A percentile compares a stretch with the other conserved stretches of the same genome.
These are phyloP conservation scores for Hawksworthiomyces lignivorus DNA, from an alignment of 2,329 filamentous ascomycete genomes.

Conservation along the genomic window DNA sequence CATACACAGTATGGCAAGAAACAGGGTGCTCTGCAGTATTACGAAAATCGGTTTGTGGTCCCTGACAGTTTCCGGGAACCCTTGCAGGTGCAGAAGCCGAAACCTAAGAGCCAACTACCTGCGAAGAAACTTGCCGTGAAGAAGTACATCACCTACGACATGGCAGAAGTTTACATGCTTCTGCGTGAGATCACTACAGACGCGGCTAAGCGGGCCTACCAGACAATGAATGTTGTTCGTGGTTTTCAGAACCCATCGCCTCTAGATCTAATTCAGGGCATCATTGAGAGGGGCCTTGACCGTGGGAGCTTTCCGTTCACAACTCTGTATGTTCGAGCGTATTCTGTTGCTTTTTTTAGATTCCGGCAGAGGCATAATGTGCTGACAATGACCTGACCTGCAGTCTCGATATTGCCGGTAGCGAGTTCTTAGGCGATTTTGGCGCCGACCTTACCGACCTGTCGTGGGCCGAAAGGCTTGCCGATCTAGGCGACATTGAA, in stretches of 20 bases:
- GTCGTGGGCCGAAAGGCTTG: constrained; percentile 7
- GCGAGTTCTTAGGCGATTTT: constrained; percentile 3
- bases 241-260: constrained; percentile 1
- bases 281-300: constrained; percentile 3
- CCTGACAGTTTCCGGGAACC: constrained; percentile 33
- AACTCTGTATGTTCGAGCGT: constrained; percentile 11
- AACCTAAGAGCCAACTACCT: too few relatives aligned
- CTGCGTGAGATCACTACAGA: neutral
- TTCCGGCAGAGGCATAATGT: neutral
- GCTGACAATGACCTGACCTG: neutral
- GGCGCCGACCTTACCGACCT: constrained; percentile 7
- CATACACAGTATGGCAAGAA: too few relatives aligned
- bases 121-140: neutral
- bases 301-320: constrained; percentile 10
- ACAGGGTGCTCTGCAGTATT: too few relatives aligned
- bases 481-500: constrained; percentile 3
- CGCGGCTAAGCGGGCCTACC: too few relatives aligned
- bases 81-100: constrained; percentile 3
- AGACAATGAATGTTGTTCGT: neutral
- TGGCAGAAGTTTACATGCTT: constrained; percentile 3
- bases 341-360: neutral
- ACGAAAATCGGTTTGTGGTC: constrained; percentile 24
- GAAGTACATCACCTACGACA: too few relatives aligned
- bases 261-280: constrained; percentile 5
- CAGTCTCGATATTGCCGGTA: constrained; percentile 11